Base-by-base conservation (phyloP, 75 land plant genomes). In the Pinus albicaulis region DNA sequence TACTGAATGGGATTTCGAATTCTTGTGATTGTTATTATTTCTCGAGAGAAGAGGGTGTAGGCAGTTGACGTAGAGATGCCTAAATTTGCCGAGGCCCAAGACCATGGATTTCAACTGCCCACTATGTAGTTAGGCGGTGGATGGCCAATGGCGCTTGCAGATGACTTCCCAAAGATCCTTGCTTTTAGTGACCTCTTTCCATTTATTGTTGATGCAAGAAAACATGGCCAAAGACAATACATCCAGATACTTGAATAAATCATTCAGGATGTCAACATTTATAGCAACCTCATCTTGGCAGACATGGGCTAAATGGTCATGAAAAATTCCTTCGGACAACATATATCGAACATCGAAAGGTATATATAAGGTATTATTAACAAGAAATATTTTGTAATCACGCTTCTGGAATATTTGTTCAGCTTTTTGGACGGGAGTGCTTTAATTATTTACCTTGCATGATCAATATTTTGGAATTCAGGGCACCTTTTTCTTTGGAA, bases 231-330 rank as follows among this genome's bases (percentile, higher is more conserved):
- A 59, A 23, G 78, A 22, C n/a, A 1, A 4, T 5, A 62, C 79
- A 8, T 78, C 79, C 44, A 78, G 61, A 20, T 78, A 61, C 79
- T 48, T 78, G 79, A 78, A 68, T 11, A 78, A 57, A 44, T 78
- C 80, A 24, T 56, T 53, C 56, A 78, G 58, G 2, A 76, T 75
- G 44, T 78, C 77, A 20, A 55, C 80, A 52, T 78, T 68, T 19
- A 3, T 55, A 6, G 56, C 52, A 0, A 65, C 56, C 28, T 7
- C 55, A 0, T 52, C 31, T 3, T 72, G 60, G 48, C 48, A 44
- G 48, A 5, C 7, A 44, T 44, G 44, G 44, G 44, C 48, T 44
- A 8, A 44, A 44, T 8, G 48, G 48, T 6, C 48, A 44, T n/a
- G 48, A 44, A 44, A 44, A 44, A 6, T 44, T 7, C 48, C 48